Conservation (phyloP, 164 flowering plant species). For the Amborella trichopoda region DNA sequence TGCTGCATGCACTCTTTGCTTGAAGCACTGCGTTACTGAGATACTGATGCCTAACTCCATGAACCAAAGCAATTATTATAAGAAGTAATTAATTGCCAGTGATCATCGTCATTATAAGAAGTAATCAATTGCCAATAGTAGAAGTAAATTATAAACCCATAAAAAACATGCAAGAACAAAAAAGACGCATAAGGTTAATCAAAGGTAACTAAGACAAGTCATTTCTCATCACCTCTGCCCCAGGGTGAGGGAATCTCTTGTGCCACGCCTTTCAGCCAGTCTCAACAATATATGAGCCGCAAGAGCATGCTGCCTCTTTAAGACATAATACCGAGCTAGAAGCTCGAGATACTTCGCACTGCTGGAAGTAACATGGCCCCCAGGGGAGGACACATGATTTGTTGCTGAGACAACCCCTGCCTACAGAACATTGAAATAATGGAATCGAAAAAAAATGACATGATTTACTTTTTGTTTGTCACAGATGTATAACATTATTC, state of each 20-base stretch:
- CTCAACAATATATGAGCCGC: slow-evolving; percentile 87
- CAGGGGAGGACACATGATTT: slow-evolving; percentile 28
- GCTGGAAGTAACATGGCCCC: slow-evolving; percentile 28
- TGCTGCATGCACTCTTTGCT: slow-evolving; percentile 74
- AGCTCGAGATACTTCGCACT: slow-evolving; percentile 79
- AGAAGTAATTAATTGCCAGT: too few species aligned
- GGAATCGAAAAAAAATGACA: slow-evolving; percentile 2
- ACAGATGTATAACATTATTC: too few species aligned
- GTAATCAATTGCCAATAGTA: too few species aligned
- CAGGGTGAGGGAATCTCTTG: slow-evolving; percentile 44
- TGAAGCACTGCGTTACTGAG: slow-evolving; percentile 93
- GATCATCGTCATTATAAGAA: too few species aligned
- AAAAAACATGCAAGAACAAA: too few species aligned
- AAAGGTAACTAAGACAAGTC: too few species aligned
- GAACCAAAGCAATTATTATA: too few species aligned
- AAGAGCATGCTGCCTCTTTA: slow-evolving; percentile 83
- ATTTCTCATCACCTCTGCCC: slow-evolving; percentile 89
- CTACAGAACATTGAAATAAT: slow-evolving; percentile 16
- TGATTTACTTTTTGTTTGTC: too few species aligned
- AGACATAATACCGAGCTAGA: slow-evolving; percentile 83
- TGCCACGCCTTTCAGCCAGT: slow-evolving; percentile 82
- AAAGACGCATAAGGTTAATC: too few species aligned
- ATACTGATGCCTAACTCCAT: slow-evolving; percentile 65
- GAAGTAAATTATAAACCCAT: too few species aligned
- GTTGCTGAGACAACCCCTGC: slow-evolving; percentile 37